These are phyloP conservation scores for Artemisia annua DNA, from an alignment of 129 eudicot genomes.

Conservation along the genomic window DNA sequence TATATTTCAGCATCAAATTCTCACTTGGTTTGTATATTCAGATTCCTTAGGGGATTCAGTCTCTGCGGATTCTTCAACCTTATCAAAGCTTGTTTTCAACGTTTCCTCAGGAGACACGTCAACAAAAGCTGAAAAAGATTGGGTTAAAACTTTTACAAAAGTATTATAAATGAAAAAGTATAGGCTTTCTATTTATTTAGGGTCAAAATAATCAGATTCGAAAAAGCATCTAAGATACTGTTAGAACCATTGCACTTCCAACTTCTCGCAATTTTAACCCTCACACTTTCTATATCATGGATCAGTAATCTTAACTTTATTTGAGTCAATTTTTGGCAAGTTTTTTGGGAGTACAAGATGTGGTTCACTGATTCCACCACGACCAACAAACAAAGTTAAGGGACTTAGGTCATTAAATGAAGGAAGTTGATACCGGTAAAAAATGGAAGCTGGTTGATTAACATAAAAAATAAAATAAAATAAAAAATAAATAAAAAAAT, in stretches of 20 bases:
- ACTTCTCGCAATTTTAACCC: no score
- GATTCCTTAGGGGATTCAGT: slow-evolving; percentile 48
- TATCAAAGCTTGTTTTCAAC: slow-evolving; percentile 56
- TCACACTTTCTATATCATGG: no score
- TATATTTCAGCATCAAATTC: slow-evolving; percentile 20
- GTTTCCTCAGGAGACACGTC: slow-evolving; percentile 96
- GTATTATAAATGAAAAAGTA: neutral
- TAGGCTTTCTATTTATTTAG: neutral
- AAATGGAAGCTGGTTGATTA: no score
- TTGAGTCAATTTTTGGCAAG: neutral
- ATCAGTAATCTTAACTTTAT: neutral
- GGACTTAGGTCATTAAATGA: no score
- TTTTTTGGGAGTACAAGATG: no score
- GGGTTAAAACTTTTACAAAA: neutral
- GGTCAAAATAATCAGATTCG: neutral
- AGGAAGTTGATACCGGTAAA: no score
- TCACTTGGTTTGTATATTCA: slow-evolving; percentile 48
- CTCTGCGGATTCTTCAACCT: slow-evolving; percentile 49
- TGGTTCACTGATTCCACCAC: no score
- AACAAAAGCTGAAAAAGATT: slow-evolving; percentile 59
- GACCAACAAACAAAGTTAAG: no score
- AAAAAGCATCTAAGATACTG: no score
- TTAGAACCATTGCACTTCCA: no score
- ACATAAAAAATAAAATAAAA: no score
- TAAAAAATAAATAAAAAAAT: no score